phyloP scores from a whole-genome alignment of 768 basidiomycete genomes.

The Clavulina sp. region DNA sequence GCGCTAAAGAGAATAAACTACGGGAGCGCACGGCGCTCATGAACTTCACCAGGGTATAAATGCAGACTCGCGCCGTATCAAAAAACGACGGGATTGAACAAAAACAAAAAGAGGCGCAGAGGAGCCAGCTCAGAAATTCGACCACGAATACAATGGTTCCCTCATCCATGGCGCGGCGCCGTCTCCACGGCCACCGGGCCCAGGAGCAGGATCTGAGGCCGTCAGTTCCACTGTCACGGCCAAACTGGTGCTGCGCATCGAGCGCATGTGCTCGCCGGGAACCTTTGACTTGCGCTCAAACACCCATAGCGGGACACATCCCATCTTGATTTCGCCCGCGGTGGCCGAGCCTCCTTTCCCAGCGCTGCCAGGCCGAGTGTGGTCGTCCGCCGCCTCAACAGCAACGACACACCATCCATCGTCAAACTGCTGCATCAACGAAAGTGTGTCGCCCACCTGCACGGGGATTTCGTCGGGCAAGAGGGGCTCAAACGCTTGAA shows the following conservation, averaged over 20 bases:
- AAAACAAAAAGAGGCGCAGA: no score
- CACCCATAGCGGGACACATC: neutral
- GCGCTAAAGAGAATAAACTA: no score
- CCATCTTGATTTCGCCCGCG: neutral
- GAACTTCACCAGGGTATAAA: no score
- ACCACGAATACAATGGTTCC: neutral
- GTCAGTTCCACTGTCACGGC: neutral
- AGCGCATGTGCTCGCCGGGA: neutral
- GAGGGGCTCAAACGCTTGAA: neutral
- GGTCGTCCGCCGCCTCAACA: neutral
- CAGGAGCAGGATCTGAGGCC: neutral
- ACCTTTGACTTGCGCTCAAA: neutral
- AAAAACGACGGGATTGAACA: no score
- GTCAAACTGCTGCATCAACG: neutral
- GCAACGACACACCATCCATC: slow-evolving; percentile 1
- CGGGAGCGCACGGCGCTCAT: no score
- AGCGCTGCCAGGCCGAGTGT: neutral
- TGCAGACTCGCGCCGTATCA: no score
- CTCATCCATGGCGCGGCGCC: neutral
- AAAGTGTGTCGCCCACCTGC: neutral
- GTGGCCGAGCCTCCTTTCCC: no score
- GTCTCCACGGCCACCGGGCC: neutral
- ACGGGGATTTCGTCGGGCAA: neutral
- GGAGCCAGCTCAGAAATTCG: neutral
- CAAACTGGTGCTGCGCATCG: neutral